Conservation (phyloP, 441 rosid species). For the Bruguiera hainesii region DNA sequence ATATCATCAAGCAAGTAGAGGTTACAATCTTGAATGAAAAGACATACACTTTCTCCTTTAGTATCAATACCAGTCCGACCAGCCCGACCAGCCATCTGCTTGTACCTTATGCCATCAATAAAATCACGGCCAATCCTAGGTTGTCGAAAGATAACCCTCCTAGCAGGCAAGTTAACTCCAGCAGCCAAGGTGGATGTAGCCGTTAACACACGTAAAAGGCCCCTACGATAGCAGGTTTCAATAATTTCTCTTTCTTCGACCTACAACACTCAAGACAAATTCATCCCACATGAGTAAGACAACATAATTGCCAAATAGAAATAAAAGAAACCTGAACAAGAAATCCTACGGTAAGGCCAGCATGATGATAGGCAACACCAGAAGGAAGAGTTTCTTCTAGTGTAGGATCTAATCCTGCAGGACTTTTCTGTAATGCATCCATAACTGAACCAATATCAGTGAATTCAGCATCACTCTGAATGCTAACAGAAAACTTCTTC, state of each 20-base stretch:
- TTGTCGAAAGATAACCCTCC: conserved; percentile 98
- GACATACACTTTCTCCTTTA: conserved; percentile 97
- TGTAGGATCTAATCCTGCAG: conserved; percentile 90
- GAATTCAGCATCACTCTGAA: conserved; percentile 55
- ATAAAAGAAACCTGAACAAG: conserved; percentile 1
- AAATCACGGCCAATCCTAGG: conserved; percentile 96
- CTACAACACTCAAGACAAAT: conserved; percentile 31
- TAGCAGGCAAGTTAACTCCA: conserved; percentile 96
- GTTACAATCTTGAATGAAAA: conserved; percentile 12
- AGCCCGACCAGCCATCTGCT: conserved; percentile 99
- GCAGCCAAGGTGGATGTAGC: conserved; percentile 99
- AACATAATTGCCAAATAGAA: too few relatives aligned
- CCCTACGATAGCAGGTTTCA: conserved; percentile 90
- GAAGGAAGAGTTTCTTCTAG: conserved; percentile 90
- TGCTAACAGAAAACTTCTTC: conserved; percentile 47
- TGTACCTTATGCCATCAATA: conserved; percentile 97
- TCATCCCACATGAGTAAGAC: background rate
- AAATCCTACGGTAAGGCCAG: conserved; percentile 86
- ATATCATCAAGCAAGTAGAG: conserved; percentile 12
- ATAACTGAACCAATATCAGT: conserved; percentile 66
- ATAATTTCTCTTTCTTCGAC: conserved; percentile 98
- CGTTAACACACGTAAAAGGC: conserved; percentile 85
- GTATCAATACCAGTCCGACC: conserved; percentile 99
- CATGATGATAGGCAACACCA: conserved; percentile 99
- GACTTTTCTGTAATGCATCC: conserved; percentile 74